These are phyloP conservation scores for Dendrobium nobile DNA, from an alignment of 106 monocot species.

Conservation along the genomic window DNA sequence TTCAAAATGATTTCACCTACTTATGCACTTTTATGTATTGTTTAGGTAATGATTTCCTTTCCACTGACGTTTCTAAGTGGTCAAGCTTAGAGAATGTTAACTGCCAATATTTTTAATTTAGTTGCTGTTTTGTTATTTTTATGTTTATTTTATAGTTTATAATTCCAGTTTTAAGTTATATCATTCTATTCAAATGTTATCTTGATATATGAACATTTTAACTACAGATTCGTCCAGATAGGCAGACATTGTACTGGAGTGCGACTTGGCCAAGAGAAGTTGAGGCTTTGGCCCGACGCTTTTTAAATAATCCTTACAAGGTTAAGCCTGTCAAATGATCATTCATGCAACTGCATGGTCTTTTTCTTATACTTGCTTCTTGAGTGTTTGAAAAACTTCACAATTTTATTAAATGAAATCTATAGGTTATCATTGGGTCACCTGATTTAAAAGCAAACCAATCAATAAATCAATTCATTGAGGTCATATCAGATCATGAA, in stretches of 20 bases:
- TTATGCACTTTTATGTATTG: not conserved
- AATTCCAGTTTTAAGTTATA: not conserved
- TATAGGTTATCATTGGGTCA: conserved; percentile 87
- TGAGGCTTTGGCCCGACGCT: conserved; percentile 73
- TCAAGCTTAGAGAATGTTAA: not conserved
- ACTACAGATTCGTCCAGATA: conserved; percentile 88
- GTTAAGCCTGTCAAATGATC: conserved; percentile 23
- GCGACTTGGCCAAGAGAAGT: conserved; percentile 99
- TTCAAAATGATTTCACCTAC: not conserved
- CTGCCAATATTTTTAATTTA: not conserved
- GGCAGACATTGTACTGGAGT: conserved; percentile 98
- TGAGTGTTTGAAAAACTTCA: not conserved
- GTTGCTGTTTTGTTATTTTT: not conserved
- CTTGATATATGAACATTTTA: conserved; percentile 6
- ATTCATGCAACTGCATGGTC: not conserved
- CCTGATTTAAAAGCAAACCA: conserved; percentile 91
- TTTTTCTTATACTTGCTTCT: not conserved
- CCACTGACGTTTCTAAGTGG: not conserved
- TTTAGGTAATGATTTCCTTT: not conserved
- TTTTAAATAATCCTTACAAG: conserved; percentile 90
- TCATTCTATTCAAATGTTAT: not conserved
- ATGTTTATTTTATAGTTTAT: not conserved
- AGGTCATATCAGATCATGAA: conserved; percentile 75
- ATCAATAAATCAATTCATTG: conserved; percentile 90
- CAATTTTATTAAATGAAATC: conserved; percentile 9